A percentile compares a stretch with the other conserved stretches of the same genome.
Evolutionary conservation across 192 early-diverging fungal genomes (phyloP).

Genomic region (Coemansia sp.): DNA sequence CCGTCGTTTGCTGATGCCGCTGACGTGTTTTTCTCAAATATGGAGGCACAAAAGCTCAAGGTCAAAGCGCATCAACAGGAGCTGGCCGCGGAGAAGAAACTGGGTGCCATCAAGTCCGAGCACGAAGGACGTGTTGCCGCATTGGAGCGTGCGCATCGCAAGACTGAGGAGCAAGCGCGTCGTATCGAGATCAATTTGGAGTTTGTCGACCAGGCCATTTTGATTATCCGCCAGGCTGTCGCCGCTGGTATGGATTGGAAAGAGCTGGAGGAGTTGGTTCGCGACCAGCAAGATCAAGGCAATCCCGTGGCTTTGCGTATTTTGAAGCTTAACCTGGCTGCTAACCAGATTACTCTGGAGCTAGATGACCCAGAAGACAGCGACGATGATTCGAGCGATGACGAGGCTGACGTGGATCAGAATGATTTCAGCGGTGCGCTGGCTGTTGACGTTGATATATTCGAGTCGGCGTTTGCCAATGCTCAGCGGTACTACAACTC

Average conservation of each 20-base stretch:
- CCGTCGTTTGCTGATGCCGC: slow-evolving; percentile 82
- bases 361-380: slow-evolving; percentile 62
- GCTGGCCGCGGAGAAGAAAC: slow-evolving; percentile 75
- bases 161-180: slow-evolving; percentile 75
- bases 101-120: slow-evolving; percentile 79
- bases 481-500: slow-evolving; percentile 87
- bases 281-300: slow-evolving; percentile 75
- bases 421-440: slow-evolving; percentile 46
- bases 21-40: slow-evolving; percentile 91
- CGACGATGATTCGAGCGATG: slow-evolving; percentile 56
- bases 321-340: slow-evolving; percentile 71
- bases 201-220: slow-evolving; percentile 86
- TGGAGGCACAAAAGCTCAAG: slow-evolving; percentile 84
- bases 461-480: slow-evolving; percentile 86
- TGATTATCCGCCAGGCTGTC: slow-evolving; percentile 85
- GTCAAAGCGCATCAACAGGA: slow-evolving; percentile 76
- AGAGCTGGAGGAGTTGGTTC: slow-evolving; percentile 87
- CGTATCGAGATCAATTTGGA: slow-evolving; percentile 86
- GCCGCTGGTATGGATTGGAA: slow-evolving; percentile 96
- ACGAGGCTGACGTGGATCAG: slow-evolving; percentile 23
- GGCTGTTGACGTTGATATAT: slow-evolving; percentile 85
- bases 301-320: slow-evolving; percentile 87
- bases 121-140: slow-evolving; percentile 79
- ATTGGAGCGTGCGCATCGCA: slow-evolving; percentile 73
- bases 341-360: slow-evolving; percentile 77